Evolutionary conservation across 805 yeast genomes (phyloP), one percentile per base, ranked within the genome.

Genomic region (Wickerhamomyces sydowiorum): DNA sequence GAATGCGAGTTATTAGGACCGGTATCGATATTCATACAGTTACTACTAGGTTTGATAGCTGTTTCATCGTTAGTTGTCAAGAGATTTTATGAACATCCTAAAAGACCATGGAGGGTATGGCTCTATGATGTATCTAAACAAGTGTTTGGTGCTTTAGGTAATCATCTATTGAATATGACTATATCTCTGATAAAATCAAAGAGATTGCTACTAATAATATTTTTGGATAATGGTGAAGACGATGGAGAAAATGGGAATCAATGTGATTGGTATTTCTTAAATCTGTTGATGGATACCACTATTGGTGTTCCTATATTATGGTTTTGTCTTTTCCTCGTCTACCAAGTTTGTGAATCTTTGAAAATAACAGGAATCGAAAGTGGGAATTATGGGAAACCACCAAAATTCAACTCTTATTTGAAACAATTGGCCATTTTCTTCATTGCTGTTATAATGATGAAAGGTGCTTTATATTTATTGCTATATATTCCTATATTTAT

Each of bases 201-300:
- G 42, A 48, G 61, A 10, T 14, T 50, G 15, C 7, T 45, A 28
- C 17, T 25, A 12, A 15, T 20, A n/a, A 23, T 36, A n/a, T 22
- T 14, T 21, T 44, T 12, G 3, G 15, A 18, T 19, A 25, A 13
- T 22, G 38, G 46, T 22, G 45, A 41, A 40, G 45, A 52, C 36
- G 62, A 61, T 29, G 66, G 58, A n/a, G 65, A 59, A 4, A 73
- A 67, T 29, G 76, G 73, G 38, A 82, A 81, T 47, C 95, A 96
- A 7, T 93, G 98, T 62, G 91, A 87, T 52, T 93, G 96, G 93
- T 91, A 93, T 66, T 91, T 91, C 57, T 67, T 93, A 41, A 91
- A 86, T 54, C 75, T 91, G 30, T 71, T 91, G 23, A 76, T 91
- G 57, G 99, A 91, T 61, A 90, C 98, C 33, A 91, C 99, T 0